phyloP scores from a whole-genome alignment of 495 filamentous ascomycete species.

The Podospora sp. region DNA sequence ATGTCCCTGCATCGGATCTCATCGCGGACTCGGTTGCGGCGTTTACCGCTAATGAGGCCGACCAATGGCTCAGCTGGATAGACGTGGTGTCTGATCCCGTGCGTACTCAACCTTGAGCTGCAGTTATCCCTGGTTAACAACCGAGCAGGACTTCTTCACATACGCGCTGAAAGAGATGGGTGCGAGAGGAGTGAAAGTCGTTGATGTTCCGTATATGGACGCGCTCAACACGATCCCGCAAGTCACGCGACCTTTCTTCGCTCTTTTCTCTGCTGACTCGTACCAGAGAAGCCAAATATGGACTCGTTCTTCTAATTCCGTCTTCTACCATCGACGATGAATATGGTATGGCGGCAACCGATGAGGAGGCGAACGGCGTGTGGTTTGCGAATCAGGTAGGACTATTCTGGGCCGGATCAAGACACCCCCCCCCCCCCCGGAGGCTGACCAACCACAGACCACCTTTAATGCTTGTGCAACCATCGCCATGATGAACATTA shows the following conservation, averaged over 20 bases:
- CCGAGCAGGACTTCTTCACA: conserved; percentile 73
- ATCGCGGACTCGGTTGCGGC: conserved; percentile 32
- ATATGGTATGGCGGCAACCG: conserved; percentile 45
- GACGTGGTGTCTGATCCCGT: conserved; percentile 93
- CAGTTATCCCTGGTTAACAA: conserved; percentile 14
- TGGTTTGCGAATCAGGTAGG: conserved; percentile 95
- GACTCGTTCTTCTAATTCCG: conserved; percentile 81
- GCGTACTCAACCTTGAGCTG: conserved; percentile 29
- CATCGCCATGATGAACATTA: conserved; percentile 84
- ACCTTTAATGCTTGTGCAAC: conserved; percentile 84
- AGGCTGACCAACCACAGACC: conserved; percentile 54
- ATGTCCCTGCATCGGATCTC: conserved; percentile 5
- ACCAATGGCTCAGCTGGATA: conserved; percentile 68
- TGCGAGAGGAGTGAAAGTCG: conserved; percentile 69
- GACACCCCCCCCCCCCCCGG: no score
- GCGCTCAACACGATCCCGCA: conserved; percentile 67
- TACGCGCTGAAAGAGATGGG: conserved; percentile 79
- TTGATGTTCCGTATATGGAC: conserved; percentile 76
- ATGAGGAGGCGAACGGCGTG: conserved; percentile 60
- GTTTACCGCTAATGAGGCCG: conserved; percentile 46
- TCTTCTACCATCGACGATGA: conserved; percentile 49
- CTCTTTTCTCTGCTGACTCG: conserved; percentile 7
- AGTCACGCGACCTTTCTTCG: conserved; percentile 22
- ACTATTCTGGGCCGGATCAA: not conserved
- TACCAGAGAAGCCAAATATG: conserved; percentile 69